Evolutionary conservation across 805 yeast species (phyloP).

Genomic region (Kodamaea lidongshanica): DNA sequence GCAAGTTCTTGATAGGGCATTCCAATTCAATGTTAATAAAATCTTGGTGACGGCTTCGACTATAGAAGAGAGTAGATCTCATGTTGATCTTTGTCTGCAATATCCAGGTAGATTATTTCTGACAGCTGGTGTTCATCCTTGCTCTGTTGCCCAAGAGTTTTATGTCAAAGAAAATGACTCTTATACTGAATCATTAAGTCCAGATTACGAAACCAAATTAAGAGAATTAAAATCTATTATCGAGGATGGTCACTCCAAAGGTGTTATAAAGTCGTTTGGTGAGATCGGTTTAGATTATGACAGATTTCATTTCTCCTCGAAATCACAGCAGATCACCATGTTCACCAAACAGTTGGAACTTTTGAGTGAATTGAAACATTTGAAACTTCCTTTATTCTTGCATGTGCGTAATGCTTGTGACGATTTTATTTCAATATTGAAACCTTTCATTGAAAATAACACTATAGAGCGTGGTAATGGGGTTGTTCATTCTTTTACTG

Average conservation of each 20-base stretch:
- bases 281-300: slow-evolving; percentile 96
- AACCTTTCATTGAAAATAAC: slow-evolving; percentile 52
- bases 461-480: slow-evolving; percentile 45
- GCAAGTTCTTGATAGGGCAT: slow-evolving; percentile 62
- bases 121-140: slow-evolving; percentile 96
- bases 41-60: slow-evolving; percentile 83
- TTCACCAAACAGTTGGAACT: slow-evolving; percentile 72
- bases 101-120: slow-evolving; percentile 38
- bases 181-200: slow-evolving; percentile 32
- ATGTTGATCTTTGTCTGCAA: slow-evolving; percentile 48
- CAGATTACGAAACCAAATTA: slow-evolving; percentile 38
- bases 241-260: slow-evolving; percentile 39
- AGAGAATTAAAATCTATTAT: slow-evolving; percentile 45
- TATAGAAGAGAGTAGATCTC: slow-evolving; percentile 56
- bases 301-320: slow-evolving; percentile 69
- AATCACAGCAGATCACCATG: slow-evolving; percentile 57
- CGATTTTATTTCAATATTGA: slow-evolving; percentile 63
- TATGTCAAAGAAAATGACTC: slow-evolving; percentile 18
- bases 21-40: slow-evolving; percentile 53
- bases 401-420: slow-evolving; percentile 85
- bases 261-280: slow-evolving; percentile 76
- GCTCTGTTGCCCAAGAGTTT: slow-evolving; percentile 55
- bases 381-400: slow-evolving; percentile 71
- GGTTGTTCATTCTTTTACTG: slow-evolving; percentile 96
- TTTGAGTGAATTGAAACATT: slow-evolving; percentile 33